Evolutionary conservation across 495 filamentous ascomycete genomes (phyloP).

Genomic region (Xylaria sp.): DNA sequence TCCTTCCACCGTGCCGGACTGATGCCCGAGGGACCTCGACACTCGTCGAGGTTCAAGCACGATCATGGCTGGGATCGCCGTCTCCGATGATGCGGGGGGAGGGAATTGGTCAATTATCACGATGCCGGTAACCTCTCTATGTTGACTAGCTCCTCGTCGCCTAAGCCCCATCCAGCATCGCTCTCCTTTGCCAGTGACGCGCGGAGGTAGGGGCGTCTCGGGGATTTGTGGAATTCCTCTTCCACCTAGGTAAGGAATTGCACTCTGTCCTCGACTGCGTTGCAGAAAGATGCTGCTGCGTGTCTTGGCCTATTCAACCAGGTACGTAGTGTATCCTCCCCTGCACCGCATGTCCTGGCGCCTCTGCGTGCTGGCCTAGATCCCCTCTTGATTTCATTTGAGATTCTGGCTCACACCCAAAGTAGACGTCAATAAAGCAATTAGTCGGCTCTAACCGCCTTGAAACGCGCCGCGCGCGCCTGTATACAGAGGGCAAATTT

Average conservation of each 20-base stretch:
- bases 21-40: conserved; percentile 26
- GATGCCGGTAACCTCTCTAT: conserved; percentile 16
- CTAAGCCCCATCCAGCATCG: conserved; percentile 6
- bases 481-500: conserved; percentile 30
- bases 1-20: conserved; percentile 31
- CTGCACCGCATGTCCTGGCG: conserved; percentile 15
- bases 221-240: conserved; percentile 10
- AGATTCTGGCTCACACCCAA: conserved; percentile 16
- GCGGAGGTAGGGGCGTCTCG: conserved; percentile 14
- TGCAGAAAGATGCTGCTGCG: conserved; percentile 10
- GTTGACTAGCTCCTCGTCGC: conserved; percentile 2
- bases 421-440: conserved; percentile 24
- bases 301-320: neutral
- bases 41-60: conserved; percentile 9
- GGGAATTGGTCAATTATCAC: conserved; percentile 7
- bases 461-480: neutral
- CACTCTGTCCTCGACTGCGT: neutral
- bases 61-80: conserved; percentile 24
- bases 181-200: conserved; percentile 15
- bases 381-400: neutral
- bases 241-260: conserved; percentile 6
- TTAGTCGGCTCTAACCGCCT: conserved; percentile 22
- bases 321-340: conserved; percentile 9
- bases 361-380: conserved; percentile 15
- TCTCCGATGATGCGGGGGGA: conserved; percentile 25